These are phyloP conservation scores for Aspergillus chevalieri DNA, from an alignment of 2,329 filamentous ascomycete genomes.

Conservation along the genomic window DNA sequence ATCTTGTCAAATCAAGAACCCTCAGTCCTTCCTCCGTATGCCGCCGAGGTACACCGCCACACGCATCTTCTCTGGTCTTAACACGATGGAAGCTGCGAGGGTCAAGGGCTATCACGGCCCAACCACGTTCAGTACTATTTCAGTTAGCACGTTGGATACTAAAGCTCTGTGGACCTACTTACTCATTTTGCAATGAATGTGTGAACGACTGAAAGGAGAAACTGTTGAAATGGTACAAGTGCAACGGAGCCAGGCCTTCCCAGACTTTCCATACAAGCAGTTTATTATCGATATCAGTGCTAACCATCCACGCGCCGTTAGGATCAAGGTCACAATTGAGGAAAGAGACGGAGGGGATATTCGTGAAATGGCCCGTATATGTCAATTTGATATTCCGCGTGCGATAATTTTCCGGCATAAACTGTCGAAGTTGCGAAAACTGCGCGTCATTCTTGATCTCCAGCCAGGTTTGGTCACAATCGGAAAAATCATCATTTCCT, in stretches of 20 bases:
- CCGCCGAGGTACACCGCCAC: constrained; percentile 28
- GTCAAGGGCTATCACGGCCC: constrained; percentile 42
- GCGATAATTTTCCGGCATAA: constrained; percentile 28
- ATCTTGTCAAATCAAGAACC: constrained; percentile 25
- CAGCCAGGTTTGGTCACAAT: constrained; percentile 29
- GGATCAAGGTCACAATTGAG: constrained; percentile 53
- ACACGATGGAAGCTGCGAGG: constrained; percentile 36
- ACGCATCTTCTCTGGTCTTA: constrained; percentile 32
- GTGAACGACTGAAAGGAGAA: constrained; percentile 14
- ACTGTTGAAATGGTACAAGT: constrained; percentile 26
- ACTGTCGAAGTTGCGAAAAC: constrained; percentile 22
- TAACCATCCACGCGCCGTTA: constrained; percentile 51
- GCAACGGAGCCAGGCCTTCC: constrained; percentile 27
- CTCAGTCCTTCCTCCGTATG: constrained; percentile 11
- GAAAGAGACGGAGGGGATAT: constrained; percentile 55
- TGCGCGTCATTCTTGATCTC: constrained; percentile 19
- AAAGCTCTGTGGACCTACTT: constrained; percentile 1
- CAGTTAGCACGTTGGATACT: constrained; percentile 6
- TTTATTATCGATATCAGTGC: constrained; percentile 50
- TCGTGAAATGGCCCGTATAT: constrained; percentile 40
- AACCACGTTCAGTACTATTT: constrained; percentile 31
- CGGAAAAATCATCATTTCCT: constrained; percentile 11
- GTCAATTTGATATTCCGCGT: constrained; percentile 38
- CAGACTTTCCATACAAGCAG: constrained; percentile 47
- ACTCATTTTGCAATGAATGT: constrained; percentile 22